These are phyloP conservation scores for Parietichytrium sp. DNA, from an alignment of 108 stramenopile species.

Conservation along the genomic window DNA sequence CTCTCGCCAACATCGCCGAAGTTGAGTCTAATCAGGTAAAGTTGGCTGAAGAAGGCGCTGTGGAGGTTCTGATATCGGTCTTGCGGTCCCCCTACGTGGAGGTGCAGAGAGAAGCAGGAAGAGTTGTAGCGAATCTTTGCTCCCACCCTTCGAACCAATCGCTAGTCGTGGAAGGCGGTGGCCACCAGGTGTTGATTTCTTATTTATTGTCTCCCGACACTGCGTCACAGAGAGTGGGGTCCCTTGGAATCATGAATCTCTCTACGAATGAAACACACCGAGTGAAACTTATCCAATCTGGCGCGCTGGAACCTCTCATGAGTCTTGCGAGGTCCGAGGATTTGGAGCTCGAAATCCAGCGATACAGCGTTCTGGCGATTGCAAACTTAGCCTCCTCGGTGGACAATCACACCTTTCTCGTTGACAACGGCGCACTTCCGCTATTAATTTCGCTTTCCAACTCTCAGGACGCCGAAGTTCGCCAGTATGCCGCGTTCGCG, in stretches of 20 bases:
- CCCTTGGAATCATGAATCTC: slow-evolving; percentile 76
- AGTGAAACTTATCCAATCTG: slow-evolving; percentile 63
- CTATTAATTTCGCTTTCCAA: slow-evolving; percentile 74
- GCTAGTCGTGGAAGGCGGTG: slow-evolving; percentile 61
- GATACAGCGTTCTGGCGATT: slow-evolving; percentile 70
- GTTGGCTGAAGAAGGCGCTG: slow-evolving; percentile 69
- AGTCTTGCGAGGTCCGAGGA: slow-evolving; percentile 71
- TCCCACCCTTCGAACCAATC: slow-evolving; percentile 55
- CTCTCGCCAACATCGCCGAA: slow-evolving; percentile 77
- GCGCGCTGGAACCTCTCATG: slow-evolving; percentile 74
- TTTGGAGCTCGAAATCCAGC: slow-evolving; percentile 72
- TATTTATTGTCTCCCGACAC: slow-evolving; percentile 75
- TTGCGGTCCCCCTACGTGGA: slow-evolving; percentile 76
- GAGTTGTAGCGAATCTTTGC: slow-evolving; percentile 71
- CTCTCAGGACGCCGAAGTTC: slow-evolving; percentile 68
- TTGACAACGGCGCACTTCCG: slow-evolving; percentile 71
- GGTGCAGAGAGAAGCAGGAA: slow-evolving; percentile 76
- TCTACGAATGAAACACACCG: slow-evolving; percentile 67
- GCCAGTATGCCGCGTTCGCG: slow-evolving; percentile 78
- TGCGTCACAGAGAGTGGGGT: slow-evolving; percentile 70
- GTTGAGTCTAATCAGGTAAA: slow-evolving; percentile 69
- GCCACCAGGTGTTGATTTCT: slow-evolving; percentile 72
- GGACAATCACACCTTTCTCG: slow-evolving; percentile 70
- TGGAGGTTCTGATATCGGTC: slow-evolving; percentile 68
- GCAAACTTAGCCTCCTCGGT: slow-evolving; percentile 71